phyloP scores from a whole-genome alignment of 2,329 filamentous ascomycete genomes.

The Thermoascus crustaceus region DNA sequence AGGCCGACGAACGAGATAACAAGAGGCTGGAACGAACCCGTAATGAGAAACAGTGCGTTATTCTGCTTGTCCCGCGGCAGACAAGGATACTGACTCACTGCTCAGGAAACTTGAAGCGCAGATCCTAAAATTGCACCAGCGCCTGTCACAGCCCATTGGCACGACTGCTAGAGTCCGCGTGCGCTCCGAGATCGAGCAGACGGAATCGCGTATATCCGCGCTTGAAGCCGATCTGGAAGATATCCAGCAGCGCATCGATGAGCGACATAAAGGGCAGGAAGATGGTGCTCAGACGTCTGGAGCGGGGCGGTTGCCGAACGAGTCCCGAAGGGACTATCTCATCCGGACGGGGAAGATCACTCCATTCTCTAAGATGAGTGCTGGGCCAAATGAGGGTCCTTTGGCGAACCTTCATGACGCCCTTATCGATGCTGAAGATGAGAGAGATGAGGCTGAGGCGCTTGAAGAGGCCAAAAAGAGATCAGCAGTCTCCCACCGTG shows the following conservation, averaged over 20 bases:
- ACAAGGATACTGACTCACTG: not conserved
- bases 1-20: conserved; percentile 56
- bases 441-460: conserved; percentile 44
- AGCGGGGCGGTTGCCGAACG: conserved; percentile 58
- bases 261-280: conserved; percentile 55
- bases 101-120: conserved; percentile 58
- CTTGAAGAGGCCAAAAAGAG: conserved; percentile 32
- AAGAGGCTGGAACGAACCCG: conserved; percentile 53
- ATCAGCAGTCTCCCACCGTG: conserved; percentile 58
- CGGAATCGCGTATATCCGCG: conserved; percentile 56
- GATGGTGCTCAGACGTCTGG: conserved; percentile 38
- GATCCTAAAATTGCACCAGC: conserved; percentile 51
- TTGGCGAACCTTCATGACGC: conserved; percentile 67
- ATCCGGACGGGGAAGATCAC: conserved; percentile 97
- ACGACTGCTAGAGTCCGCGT: conserved; percentile 41
- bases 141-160: conserved; percentile 48
- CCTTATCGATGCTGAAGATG: conserved; percentile 74
- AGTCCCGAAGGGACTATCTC: conserved; percentile 79
- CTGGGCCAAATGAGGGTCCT: conserved; percentile 49
- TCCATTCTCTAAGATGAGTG: conserved; percentile 74
- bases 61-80: not conserved
- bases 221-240: conserved; percentile 67
- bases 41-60: conserved; percentile 38
- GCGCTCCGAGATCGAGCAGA: conserved; percentile 52
- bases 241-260: conserved; percentile 72